Evolutionary conservation across 2,329 filamentous ascomycete genomes (phyloP).

Genomic region (Fusarium nisikadoi): DNA sequence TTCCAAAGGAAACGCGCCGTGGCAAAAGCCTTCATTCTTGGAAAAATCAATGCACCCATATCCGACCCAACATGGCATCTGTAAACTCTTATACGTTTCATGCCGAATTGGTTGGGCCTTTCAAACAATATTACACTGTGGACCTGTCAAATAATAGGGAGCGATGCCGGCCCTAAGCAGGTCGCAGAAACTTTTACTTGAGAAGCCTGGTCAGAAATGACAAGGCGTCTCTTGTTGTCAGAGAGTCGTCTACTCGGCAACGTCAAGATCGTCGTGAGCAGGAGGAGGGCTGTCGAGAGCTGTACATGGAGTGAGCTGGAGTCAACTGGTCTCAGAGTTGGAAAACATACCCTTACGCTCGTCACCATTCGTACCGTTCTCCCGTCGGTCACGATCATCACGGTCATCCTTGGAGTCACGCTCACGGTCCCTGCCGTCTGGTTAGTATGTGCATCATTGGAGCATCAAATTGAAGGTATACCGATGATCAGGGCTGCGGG

Average conservation of each 20-base stretch:
- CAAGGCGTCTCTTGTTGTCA: slow-evolving; percentile 7
- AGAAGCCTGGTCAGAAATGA: slow-evolving; percentile 23
- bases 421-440: slow-evolving; percentile 59
- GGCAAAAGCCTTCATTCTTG: slow-evolving; percentile 41
- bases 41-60: slow-evolving; percentile 30
- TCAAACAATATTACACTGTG: slow-evolving; percentile 40
- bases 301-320: slow-evolving; percentile 47
- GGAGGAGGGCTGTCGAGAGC: slow-evolving; percentile 81
- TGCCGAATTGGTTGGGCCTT: slow-evolving; percentile 36
- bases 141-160: slow-evolving; percentile 37
- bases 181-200: slow-evolving; percentile 41
- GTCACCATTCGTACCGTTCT: slow-evolving; percentile 84
- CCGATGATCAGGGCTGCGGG: slow-evolving; percentile 75
- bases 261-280: slow-evolving; percentile 93
- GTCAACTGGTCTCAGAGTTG: not conserved
- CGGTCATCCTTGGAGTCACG: slow-evolving; percentile 72
- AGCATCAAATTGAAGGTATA: slow-evolving; percentile 45
- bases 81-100: slow-evolving; percentile 37
- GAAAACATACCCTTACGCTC: slow-evolving; percentile 82
- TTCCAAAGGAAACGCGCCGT: slow-evolving; percentile 40
- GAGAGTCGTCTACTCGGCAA: slow-evolving; percentile 73
- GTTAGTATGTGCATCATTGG: slow-evolving; percentile 13
- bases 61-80: slow-evolving; percentile 29
- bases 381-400: slow-evolving; percentile 78
- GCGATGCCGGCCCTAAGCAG: slow-evolving; percentile 35